These are phyloP conservation scores for Neonectria ditissima DNA, from an alignment of 2,329 filamentous ascomycete genomes.

Conservation along the genomic window DNA sequence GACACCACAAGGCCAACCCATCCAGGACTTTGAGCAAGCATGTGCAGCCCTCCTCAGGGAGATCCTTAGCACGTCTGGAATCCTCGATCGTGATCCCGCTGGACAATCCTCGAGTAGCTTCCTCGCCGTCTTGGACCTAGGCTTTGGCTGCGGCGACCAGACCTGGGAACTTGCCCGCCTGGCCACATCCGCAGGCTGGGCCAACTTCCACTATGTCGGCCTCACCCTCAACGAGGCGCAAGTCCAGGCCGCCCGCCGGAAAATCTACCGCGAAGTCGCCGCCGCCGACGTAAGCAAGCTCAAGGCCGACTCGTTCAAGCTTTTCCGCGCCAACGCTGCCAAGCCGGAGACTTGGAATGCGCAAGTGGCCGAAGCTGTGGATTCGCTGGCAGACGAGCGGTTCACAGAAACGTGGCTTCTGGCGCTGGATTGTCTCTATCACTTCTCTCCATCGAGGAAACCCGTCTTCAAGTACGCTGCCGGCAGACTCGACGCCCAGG, in stretches of 20 bases:
- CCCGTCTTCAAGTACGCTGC: conserved; percentile 58
- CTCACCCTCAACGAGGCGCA: conserved; percentile 63
- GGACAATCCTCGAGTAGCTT: conserved; percentile 22
- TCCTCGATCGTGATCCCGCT: conserved; percentile 43
- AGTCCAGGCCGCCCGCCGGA: conserved; percentile 52
- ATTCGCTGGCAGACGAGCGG: conserved; percentile 40
- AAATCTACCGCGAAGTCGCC: conserved; percentile 42
- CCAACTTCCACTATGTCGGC: conserved; percentile 61
- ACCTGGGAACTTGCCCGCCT: conserved; percentile 57
- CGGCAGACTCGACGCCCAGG: conserved; percentile 56
- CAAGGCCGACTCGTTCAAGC: conserved; percentile 42
- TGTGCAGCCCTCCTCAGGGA: conserved; percentile 61
- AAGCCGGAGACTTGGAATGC: conserved; percentile 57
- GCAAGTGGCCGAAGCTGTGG: conserved; percentile 40
- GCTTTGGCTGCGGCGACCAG: conserved; percentile 71
- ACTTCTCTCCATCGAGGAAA: conserved; percentile 65
- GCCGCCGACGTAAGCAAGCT: neutral
- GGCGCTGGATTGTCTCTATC: conserved; percentile 67
- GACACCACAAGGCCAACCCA: conserved; percentile 42
- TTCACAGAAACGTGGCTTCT: conserved; percentile 61
- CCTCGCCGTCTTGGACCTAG: conserved; percentile 63
- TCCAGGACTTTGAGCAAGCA: conserved; percentile 57
- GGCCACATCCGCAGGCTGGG: conserved; percentile 35
- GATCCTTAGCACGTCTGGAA: conserved; percentile 57
- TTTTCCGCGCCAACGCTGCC: conserved; percentile 64